phyloP scores from a whole-genome alignment of 2,329 filamentous ascomycete species.

The Talaromyces funiculosus region DNA sequence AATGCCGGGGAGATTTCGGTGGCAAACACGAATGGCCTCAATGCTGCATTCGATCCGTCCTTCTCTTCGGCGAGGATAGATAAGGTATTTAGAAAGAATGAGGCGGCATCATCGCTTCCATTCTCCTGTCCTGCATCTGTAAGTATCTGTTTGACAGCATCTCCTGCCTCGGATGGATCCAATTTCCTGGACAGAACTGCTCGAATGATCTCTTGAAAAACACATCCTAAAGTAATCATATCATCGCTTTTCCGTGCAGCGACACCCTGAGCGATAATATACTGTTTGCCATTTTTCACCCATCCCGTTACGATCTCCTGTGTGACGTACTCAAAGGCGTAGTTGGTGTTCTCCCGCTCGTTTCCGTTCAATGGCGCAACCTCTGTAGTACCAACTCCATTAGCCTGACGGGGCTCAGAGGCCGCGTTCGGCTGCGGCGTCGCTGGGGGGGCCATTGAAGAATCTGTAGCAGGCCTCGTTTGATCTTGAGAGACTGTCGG shows the following conservation, averaged over 20 bases:
- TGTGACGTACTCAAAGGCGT: constrained; percentile 71
- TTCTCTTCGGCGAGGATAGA: constrained; percentile 67
- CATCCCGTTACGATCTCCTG: constrained; percentile 63
- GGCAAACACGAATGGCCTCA: constrained; percentile 65
- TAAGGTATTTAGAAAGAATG: constrained; percentile 75
- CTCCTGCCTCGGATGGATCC: constrained; percentile 62
- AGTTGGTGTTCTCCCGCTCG: constrained; percentile 37
- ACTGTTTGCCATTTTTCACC: constrained; percentile 60
- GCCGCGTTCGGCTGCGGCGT: constrained; percentile 25
- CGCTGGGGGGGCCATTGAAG: constrained; percentile 30
- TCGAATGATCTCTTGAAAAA: constrained; percentile 81
- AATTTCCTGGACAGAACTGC: constrained; percentile 67
- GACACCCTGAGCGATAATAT: constrained; percentile 60
- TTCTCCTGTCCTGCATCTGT: constrained; percentile 45
- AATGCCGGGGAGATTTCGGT: constrained; percentile 65
- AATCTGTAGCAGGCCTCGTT: constrained; percentile 24
- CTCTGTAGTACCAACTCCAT: constrained; percentile 22
- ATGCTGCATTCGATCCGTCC: constrained; percentile 52
- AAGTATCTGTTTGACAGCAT: constrained; percentile 67
- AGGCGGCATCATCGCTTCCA: constrained; percentile 55
- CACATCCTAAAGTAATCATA: constrained; percentile 58
- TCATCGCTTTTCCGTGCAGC: constrained; percentile 64
- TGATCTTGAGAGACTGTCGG: constrained; percentile 33
- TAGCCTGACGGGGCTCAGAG: constrained; percentile 25
- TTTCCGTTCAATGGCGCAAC: constrained; percentile 17